These are phyloP conservation scores for Nemania sp. DNA, from an alignment of 2,329 filamentous ascomycete species.

Conservation along the genomic window DNA sequence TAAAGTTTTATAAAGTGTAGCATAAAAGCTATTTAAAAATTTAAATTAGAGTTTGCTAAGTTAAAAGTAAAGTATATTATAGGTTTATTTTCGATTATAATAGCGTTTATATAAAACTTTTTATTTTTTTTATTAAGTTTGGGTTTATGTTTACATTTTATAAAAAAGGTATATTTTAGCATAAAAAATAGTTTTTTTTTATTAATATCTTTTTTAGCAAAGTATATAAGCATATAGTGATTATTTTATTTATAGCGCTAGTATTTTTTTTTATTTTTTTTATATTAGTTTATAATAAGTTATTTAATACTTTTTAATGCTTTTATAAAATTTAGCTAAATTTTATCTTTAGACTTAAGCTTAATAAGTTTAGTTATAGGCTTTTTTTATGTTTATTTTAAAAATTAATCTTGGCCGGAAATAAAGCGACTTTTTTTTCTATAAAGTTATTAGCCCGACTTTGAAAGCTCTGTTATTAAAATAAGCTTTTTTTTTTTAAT, in stretches of 20 bases:
- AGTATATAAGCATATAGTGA: not conserved
- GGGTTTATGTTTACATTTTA: not conserved
- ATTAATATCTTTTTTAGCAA: not conserved
- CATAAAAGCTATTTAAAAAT: conserved; percentile 2
- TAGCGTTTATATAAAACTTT: not conserved
- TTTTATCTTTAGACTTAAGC: too few species aligned
- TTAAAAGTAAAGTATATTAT: too few species aligned
- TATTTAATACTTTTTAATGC: too few species aligned
- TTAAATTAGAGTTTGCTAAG: not conserved
- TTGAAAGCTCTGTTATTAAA: not conserved
- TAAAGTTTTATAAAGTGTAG: not conserved
- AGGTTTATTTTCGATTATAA: too few species aligned
- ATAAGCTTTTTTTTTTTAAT: not conserved
- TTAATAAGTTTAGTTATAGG: too few species aligned
- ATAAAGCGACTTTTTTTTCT: not conserved
- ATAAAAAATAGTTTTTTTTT: not conserved
- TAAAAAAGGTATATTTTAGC: not conserved
- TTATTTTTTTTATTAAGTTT: not conserved
- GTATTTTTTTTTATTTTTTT: not conserved
- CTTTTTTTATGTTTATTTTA: not conserved
- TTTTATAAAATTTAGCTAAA: not conserved
- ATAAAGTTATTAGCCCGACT: not conserved
- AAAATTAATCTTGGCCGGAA: not conserved
- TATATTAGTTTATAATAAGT: too few species aligned
- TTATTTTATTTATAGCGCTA: not conserved